A percentile compares a stretch with the other conserved stretches of the same genome.
These are phyloP conservation scores for Draba incana DNA, from an alignment of 345 rosid genomes.

Conservation along the genomic window DNA sequence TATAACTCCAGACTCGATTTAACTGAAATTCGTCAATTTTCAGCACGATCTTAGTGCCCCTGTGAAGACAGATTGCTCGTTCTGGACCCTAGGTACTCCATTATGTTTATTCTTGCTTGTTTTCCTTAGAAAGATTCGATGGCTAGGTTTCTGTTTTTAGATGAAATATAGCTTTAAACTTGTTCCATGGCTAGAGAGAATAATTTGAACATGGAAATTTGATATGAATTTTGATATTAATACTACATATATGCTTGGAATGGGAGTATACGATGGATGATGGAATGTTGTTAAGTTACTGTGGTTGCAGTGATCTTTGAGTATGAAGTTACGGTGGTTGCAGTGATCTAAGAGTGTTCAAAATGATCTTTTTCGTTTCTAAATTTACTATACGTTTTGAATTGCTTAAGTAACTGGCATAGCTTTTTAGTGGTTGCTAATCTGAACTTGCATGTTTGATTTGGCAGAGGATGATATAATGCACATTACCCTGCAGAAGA, in stretches of 20 bases:
- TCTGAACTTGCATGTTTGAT: conserved; percentile 16
- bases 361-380: not conserved
- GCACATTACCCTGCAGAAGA: conserved; percentile 87
- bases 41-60: conserved; percentile 79
- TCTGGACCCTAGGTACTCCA: conserved; percentile 80
- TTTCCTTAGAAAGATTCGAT: not conserved
- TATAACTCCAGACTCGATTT: not conserved
- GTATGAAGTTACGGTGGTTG: not conserved
- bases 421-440: not conserved
- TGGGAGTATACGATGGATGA: conserved; percentile 3
- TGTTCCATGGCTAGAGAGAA: not conserved
- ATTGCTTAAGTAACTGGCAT: not conserved
- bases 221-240: not conserved
- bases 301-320: not conserved
- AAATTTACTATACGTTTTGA: not conserved
- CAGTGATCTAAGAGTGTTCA: not conserved
- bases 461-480: conserved; percentile 74
- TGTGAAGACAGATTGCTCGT: conserved; percentile 87
- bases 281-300: conserved; percentile 4
- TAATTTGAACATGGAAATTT: conserved; percentile 2
- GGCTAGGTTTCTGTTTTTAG: not conserved
- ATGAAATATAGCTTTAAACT: not conserved
- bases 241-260: not conserved
- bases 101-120: not conserved
- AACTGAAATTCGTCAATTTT: conserved; percentile 3